These are phyloP conservation scores for Cystobasidiopsis lactophilus DNA, from an alignment of 768 basidiomycete species.

Conservation along the genomic window DNA sequence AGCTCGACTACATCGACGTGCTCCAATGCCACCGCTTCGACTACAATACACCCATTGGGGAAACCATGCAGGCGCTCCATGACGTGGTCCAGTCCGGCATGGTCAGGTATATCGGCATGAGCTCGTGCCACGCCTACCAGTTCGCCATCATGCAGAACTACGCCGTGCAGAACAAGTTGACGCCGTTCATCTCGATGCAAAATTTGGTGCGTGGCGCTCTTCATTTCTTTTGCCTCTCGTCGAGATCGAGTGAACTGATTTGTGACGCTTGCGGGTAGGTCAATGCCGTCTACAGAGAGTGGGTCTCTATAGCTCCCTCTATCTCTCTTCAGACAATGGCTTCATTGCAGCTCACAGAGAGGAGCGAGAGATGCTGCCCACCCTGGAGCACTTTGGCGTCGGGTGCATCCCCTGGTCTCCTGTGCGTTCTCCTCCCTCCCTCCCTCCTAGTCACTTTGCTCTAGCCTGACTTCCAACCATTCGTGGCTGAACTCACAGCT, in stretches of 20 bases:
- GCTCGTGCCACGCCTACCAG: slow-evolving; percentile 26
- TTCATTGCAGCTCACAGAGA: slow-evolving; percentile 1
- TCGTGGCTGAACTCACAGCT: not conserved
- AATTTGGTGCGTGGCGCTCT: no score
- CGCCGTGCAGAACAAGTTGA: slow-evolving; percentile 12
- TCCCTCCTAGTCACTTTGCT: no score
- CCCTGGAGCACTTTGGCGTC: slow-evolving; percentile 25
- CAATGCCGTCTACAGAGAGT: slow-evolving; percentile 16
- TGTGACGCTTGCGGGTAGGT: no score
- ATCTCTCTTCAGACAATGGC: slow-evolving; percentile 3
- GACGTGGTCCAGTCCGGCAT: slow-evolving; percentile 27
- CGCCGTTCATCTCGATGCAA: slow-evolving; percentile 18
- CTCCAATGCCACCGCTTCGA: slow-evolving; percentile 36
- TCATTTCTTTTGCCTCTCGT: no score
- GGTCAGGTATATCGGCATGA: slow-evolving; percentile 29
- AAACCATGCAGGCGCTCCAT: slow-evolving; percentile 29
- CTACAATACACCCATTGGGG: slow-evolving; percentile 35
- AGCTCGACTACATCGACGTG: slow-evolving; percentile 50
- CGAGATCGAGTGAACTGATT: no score
- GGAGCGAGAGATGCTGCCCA: slow-evolving; percentile 11
- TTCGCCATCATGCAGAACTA: slow-evolving; percentile 13
- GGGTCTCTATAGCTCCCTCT: slow-evolving; percentile 8
- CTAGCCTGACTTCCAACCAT: slow-evolving; percentile 5
- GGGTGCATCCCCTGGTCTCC: slow-evolving; percentile 42
- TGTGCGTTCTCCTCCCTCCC: slow-evolving; percentile 21